Evolutionary conservation across 176 grass and related monocot genomes (phyloP).

Genomic region (Rhynchospora breviuscula): DNA sequence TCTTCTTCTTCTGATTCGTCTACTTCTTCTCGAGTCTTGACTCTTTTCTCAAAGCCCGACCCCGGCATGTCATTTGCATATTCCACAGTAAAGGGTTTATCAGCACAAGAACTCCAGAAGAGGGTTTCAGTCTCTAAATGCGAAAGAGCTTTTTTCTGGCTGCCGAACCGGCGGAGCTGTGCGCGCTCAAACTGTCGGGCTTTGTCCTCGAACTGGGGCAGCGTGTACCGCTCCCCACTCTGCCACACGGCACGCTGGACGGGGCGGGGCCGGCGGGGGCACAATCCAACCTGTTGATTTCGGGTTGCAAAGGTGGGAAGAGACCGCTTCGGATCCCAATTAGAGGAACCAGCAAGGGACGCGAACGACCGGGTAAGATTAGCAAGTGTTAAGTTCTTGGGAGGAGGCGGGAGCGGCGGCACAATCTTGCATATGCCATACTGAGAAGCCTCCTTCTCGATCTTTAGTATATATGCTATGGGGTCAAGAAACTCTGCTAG

Average conservation of each 20-base stretch:
- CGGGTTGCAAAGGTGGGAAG: slow-evolving; percentile 75
- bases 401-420: slow-evolving; percentile 55
- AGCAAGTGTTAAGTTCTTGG: slow-evolving; percentile 48
- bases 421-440: slow-evolving; percentile 99
- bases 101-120: slow-evolving; percentile 88
- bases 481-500: slow-evolving; percentile 77
- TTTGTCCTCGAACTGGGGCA: slow-evolving; percentile 77
- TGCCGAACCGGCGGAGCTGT: slow-evolving; percentile 37
- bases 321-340: slow-evolving; percentile 1
- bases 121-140: slow-evolving; percentile 69
- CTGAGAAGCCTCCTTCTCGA: slow-evolving; percentile 78
- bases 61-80: slow-evolving; percentile 99
- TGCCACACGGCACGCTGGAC: slow-evolving; percentile 85
- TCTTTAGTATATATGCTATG: slow-evolving; percentile 92
- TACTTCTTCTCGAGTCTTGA: slow-evolving; percentile 15
- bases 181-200: slow-evolving; percentile 66
- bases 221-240: slow-evolving; percentile 83
- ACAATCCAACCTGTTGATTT: slow-evolving; percentile 93
- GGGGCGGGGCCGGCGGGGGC: slow-evolving; percentile 64
- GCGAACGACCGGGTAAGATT: slow-evolving; percentile 71
- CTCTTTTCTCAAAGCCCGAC: slow-evolving; percentile 51
- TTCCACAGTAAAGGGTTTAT: slow-evolving; percentile 79
- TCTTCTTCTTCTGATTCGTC: slow-evolving; percentile 13
- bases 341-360: slow-evolving; percentile 32
- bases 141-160: slow-evolving; percentile 30